Conservation (phyloP, 352 stramenopile genomes). For the Phytophthora pinifolia region DNA sequence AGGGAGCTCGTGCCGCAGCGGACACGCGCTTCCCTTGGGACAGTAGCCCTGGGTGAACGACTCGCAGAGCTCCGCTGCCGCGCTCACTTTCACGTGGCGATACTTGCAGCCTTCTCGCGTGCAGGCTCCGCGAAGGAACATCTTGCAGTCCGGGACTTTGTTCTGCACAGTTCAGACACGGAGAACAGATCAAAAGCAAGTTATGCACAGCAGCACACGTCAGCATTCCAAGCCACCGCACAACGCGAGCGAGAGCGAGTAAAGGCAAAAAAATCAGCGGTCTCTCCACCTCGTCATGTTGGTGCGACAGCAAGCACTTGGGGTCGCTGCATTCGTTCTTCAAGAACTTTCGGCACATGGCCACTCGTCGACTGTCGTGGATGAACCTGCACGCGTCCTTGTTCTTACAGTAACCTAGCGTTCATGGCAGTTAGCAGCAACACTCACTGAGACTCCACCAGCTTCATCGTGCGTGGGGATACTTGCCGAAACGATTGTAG, state of each 20-base stretch:
- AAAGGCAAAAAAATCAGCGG: conserved; percentile 14
- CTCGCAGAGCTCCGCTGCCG: conserved; percentile 56
- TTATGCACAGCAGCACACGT: conserved; percentile 24
- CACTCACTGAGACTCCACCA: conserved; percentile 3
- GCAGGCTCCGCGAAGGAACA: conserved; percentile 76
- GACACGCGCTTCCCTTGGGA: conserved; percentile 48
- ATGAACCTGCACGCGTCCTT: conserved; percentile 81
- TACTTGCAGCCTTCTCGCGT: conserved; percentile 78
- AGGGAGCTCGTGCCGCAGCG: conserved; percentile 60
- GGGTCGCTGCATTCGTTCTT: conserved; percentile 61
- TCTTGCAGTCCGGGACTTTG: conserved; percentile 80
- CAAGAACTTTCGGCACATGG: conserved; percentile 81
- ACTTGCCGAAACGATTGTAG: conserved; percentile 84
- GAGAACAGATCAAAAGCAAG: conserved; percentile 18
- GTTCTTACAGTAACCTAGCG: conserved; percentile 77
- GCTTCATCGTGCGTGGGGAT: not conserved
- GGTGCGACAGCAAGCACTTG: conserved; percentile 67
- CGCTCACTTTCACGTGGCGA: conserved; percentile 81
- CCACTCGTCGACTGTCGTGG: conserved; percentile 79
- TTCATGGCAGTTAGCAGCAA: conserved; percentile 18
- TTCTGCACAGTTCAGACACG: conserved; percentile 42
- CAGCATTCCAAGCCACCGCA: conserved; percentile 20
- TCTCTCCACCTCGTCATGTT: conserved; percentile 68
- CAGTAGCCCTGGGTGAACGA: conserved; percentile 76
- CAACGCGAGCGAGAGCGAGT: conserved; percentile 13